Conservation (phyloP, 495 filamentous ascomycete genomes). For the Podospora australis region DNA sequence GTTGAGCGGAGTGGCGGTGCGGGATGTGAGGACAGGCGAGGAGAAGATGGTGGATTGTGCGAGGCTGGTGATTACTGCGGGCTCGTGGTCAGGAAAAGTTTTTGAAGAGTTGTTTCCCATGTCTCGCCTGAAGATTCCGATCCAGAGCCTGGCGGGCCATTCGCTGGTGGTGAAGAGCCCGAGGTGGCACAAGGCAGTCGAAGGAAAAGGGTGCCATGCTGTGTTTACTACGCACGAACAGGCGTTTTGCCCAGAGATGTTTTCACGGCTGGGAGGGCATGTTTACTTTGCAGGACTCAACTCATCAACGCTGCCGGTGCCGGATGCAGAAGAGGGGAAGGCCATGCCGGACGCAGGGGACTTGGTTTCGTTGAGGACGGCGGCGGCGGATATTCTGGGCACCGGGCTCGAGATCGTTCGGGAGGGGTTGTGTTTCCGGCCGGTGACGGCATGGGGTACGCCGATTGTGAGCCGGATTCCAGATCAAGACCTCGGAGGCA, state of each 20-base stretch:
- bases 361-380: constrained; percentile 47
- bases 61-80: constrained; percentile 57
- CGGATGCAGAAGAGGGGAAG: constrained; percentile 43
- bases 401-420: constrained; percentile 54
- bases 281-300: constrained; percentile 76
- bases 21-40: constrained; percentile 23
- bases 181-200: constrained; percentile 38
- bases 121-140: constrained; percentile 42
- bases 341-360: constrained; percentile 35
- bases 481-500: constrained; percentile 46
- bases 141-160: constrained; percentile 63
- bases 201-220: constrained; percentile 52
- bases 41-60: constrained; percentile 52
- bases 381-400: constrained; percentile 52
- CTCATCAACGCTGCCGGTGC: constrained; percentile 49
- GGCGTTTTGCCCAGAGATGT: constrained; percentile 67
- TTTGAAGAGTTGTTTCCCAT: constrained; percentile 58
- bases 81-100: constrained; percentile 61
- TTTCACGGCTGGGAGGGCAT: constrained; percentile 56
- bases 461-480: constrained; percentile 55
- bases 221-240: constrained; percentile 56
- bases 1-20: constrained; percentile 40
- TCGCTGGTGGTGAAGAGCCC: constrained; percentile 61
- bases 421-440: constrained; percentile 66
- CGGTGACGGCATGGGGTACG: constrained; percentile 54